Base-by-base conservation (phyloP, 2,329 filamentous ascomycete species). In the Amauroascus niger region DNA sequence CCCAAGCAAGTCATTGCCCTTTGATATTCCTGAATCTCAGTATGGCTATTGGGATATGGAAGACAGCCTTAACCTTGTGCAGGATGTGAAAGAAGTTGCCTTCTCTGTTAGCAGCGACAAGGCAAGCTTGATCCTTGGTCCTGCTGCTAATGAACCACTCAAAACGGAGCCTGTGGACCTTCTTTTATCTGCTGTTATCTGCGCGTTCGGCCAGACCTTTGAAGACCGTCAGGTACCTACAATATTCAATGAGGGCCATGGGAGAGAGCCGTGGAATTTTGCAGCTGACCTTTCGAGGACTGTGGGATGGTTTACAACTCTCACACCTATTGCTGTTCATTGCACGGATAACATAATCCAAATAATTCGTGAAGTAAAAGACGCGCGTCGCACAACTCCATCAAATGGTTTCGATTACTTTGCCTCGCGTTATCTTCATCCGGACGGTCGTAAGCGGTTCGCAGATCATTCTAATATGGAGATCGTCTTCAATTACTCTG, bases 291-390 rank as follows among this genome's bases (percentile, higher is more conserved):
- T 76, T 2, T 73, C 73, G 0, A 61, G 69, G 20, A 76, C 74
- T 0, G 67, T 76, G 5, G 74, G 74, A 6, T 77, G 74, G 74
- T 77, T 76, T 52, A 76, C 74, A 0, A 73, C 73, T 33, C 64
- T 76, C 52, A 69, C 66, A 14, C 74, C 73, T 14, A 58, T 76
- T 3, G 63, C 65, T 41, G 60, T 71, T 1, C 56, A 62, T 24
- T 41, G 2, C 59, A 62, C 0, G 30, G 33, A 8, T 18, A 46
- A 7, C 33, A 51, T 49, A 61, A 61, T 30, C 54, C 69, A 9
- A 41, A 63, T 60, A 3, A 57, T 71, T 51, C 66, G 65, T 45
- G 62, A 60, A 39, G 65, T 70, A 18, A 71, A 71, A 57, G 69
- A 71, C 39, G 60, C 60, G 30, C 63, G 69, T 14, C 64, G 68